Conservation (phyloP, 768 basidiomycete genomes). For the Calocybe cyanea region DNA sequence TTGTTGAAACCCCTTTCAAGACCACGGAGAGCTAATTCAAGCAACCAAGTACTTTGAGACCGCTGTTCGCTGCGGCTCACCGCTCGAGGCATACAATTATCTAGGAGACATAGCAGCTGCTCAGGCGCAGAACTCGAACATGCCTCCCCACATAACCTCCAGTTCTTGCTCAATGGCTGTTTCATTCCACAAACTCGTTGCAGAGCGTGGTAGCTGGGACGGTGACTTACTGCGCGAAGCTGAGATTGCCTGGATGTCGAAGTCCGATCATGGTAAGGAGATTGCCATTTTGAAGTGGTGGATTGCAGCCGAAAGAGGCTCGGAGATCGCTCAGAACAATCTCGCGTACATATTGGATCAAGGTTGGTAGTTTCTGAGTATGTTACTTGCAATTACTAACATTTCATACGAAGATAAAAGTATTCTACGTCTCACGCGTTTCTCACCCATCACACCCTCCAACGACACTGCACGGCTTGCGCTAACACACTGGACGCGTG, state of each 20-base stretch:
- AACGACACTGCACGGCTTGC: constrained; percentile 83
- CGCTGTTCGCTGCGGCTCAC: constrained; percentile 83
- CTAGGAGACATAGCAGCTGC: constrained; percentile 77
- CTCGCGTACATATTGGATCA: constrained; percentile 90
- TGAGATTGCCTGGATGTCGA: constrained; percentile 68
- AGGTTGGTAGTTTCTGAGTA: constrained; percentile 42
- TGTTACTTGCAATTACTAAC: not conserved
- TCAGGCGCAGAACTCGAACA: constrained; percentile 40
- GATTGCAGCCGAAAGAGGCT: constrained; percentile 91
- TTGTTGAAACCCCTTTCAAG: constrained; percentile 33
- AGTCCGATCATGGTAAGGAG: constrained; percentile 68
- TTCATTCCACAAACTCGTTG: constrained; percentile 89
- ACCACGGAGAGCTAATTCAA: constrained; percentile 57
- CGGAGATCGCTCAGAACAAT: constrained; percentile 93
- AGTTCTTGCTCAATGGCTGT: constrained; percentile 89
- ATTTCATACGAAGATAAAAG: constrained; percentile 52
- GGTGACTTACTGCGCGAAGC: constrained; percentile 82
- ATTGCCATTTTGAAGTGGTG: constrained; percentile 91
- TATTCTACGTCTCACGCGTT: constrained; percentile 61
- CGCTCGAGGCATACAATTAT: constrained; percentile 94
- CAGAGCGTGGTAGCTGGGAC: constrained; percentile 87
- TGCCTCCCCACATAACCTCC: constrained; percentile 47
- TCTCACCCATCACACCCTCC: constrained; percentile 67
- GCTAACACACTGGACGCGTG: constrained; percentile 91
- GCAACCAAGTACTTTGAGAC: constrained; percentile 79